Evolutionary conservation across 148 eudicot species (phyloP).

Genomic region (Nepenthes mirabilis): DNA sequence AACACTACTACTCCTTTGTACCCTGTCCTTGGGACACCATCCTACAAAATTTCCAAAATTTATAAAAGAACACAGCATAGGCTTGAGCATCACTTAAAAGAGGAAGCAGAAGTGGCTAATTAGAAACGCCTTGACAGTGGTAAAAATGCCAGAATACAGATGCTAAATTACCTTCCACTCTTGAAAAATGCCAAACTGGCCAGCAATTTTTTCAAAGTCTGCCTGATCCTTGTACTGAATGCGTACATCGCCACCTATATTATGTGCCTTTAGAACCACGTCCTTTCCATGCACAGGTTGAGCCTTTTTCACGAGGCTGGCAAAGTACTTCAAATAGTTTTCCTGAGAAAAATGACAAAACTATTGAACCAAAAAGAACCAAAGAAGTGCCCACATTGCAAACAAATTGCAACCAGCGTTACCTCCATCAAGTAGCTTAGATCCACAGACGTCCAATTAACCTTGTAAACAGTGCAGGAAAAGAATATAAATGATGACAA

Average conservation of each 20-base stretch:
- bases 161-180: slow-evolving; percentile 82
- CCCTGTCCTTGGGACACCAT: slow-evolving; percentile 88
- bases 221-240: slow-evolving; percentile 55
- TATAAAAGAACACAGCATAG: too few relatives aligned
- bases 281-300: slow-evolving; percentile 46
- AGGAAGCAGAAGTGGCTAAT: not conserved
- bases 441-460: slow-evolving; percentile 91
- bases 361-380: not conserved
- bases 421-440: slow-evolving; percentile 94
- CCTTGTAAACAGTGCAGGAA: slow-evolving; percentile 29
- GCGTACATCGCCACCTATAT: slow-evolving; percentile 68
- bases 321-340: slow-evolving; percentile 59
- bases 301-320: slow-evolving; percentile 59
- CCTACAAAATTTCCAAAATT: slow-evolving; percentile 25
- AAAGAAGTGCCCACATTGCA: too few relatives aligned
- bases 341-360: slow-evolving; percentile 28
- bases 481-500: not conserved
- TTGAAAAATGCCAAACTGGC: slow-evolving; percentile 87
- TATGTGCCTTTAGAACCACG: slow-evolving; percentile 41
- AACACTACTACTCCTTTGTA: slow-evolving; percentile 90
- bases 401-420: slow-evolving; percentile 2
- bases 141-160: not conserved
- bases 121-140: not conserved
- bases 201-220: slow-evolving; percentile 67
- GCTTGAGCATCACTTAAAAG: not conserved